A percentile compares a stretch with the other conserved stretches of the same genome.
Conservation (phyloP, 768 basidiomycete genomes). For the Pleurotus tuber-regium region DNA sequence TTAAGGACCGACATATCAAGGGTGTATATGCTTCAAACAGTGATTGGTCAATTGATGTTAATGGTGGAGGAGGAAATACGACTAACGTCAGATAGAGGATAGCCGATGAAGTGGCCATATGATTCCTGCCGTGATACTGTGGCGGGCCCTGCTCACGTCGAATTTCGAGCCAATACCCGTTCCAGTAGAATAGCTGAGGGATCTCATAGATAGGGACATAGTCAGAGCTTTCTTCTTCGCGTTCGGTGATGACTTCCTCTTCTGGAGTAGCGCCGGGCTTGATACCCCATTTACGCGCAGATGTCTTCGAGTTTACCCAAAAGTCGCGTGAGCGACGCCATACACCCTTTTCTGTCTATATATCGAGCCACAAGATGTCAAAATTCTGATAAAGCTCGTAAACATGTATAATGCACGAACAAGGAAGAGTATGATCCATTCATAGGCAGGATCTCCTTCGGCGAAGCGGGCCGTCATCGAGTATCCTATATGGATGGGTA, state of each 20-base stretch:
- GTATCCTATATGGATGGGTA: constrained; percentile 29
- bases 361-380: neutral
- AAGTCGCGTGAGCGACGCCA: constrained; percentile 41
- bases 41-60: neutral
- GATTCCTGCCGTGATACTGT: constrained; percentile 7
- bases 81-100: no score
- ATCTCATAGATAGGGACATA: constrained; percentile 39
- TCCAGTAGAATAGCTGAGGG: constrained; percentile 44
- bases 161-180: constrained; percentile 41
- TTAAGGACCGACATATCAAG: constrained; percentile 39
- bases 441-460: constrained; percentile 47
- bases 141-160: constrained; percentile 17
- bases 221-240: constrained; percentile 32
- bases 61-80: no score
- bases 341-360: constrained; percentile 39
- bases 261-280: constrained; percentile 20
- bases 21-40: constrained; percentile 36
- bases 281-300: constrained; percentile 38
- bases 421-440: constrained; percentile 46
- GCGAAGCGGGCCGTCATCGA: constrained; percentile 43
- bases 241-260: constrained; percentile 3
- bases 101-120: constrained; percentile 10
- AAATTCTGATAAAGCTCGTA: neutral
- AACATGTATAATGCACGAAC: constrained; percentile 21
- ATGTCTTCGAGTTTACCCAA: constrained; percentile 37